phyloP scores from a whole-genome alignment of 2,329 filamentous ascomycete species.

The Fusarium sp. region DNA sequence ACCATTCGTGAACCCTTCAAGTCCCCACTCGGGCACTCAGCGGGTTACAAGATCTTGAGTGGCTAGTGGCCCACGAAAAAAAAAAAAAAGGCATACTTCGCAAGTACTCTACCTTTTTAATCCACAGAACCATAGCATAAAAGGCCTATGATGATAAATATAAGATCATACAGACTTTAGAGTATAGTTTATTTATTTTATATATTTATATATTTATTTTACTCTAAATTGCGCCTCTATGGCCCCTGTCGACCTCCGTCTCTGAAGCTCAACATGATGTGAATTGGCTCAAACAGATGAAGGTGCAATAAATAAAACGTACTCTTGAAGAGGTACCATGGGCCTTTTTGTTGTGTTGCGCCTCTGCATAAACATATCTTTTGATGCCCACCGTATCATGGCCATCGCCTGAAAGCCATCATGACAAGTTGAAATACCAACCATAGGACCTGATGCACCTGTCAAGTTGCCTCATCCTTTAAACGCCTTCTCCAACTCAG shows the following conservation, averaged over 20 bases:
- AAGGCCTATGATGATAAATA: too few species aligned
- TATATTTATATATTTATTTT: too few species aligned
- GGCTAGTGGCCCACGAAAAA: not conserved
- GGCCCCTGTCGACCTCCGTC: not conserved
- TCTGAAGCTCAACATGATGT: not conserved
- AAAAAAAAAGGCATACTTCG: too few species aligned
- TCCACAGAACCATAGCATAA: too few species aligned
- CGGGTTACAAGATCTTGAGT: not conserved
- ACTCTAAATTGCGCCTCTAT: too few species aligned
- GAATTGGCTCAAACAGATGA: not conserved
- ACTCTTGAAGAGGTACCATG: not conserved
- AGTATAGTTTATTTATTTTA: too few species aligned
- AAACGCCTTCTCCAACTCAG: conserved; percentile 51
- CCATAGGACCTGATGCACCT: not conserved
- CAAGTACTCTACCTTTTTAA: too few species aligned
- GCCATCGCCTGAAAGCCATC: not conserved
- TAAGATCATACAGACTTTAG: too few species aligned
- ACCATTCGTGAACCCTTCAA: not conserved
- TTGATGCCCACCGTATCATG: not conserved
- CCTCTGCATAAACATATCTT: not conserved
- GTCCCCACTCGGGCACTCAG: not conserved
- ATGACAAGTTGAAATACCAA: not conserved
- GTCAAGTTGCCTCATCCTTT: conserved; percentile 18
- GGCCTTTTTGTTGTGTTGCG: not conserved
- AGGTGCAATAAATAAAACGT: not conserved